Percentiles rank a stretch among this genome's conserved stretches.
Conservation (phyloP, 768 basidiomycete genomes). For the Leccinellum luteum region DNA sequence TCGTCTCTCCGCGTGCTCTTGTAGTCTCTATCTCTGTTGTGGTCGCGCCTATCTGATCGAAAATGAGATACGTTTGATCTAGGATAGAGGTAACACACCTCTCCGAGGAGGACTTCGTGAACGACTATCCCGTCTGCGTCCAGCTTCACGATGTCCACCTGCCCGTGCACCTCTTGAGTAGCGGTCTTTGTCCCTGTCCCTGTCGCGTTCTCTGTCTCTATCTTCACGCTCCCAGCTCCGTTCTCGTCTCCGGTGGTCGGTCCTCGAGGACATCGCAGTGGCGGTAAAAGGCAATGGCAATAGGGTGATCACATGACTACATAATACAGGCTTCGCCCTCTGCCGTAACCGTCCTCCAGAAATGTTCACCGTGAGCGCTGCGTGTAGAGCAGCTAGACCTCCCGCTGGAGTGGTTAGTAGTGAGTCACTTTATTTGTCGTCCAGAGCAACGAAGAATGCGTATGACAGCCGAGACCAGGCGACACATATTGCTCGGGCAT, state of each 20-base stretch:
- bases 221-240: conserved; percentile 59
- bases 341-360: not conserved
- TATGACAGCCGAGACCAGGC: conserved; percentile 24
- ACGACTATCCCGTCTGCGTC: conserved; percentile 40
- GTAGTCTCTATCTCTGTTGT: conserved; percentile 39
- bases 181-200: conserved; percentile 42
- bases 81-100: conserved; percentile 19
- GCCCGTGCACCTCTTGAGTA: conserved; percentile 37
- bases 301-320: conserved; percentile 26
- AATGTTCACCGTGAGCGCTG: conserved; percentile 21
- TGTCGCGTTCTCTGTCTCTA: conserved; percentile 24
- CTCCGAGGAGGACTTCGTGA: conserved; percentile 37
- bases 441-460: conserved; percentile 5
- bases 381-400: conserved; percentile 20
- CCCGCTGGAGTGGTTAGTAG: conserved; percentile 8
- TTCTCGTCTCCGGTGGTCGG: conserved; percentile 55
- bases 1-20: conserved; percentile 33
- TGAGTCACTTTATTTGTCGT: conserved; percentile 7
- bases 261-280: conserved; percentile 55
- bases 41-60: conserved; percentile 34
- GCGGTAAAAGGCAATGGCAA: conserved; percentile 32
- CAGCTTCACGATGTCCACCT: conserved; percentile 33
- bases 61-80: not conserved
- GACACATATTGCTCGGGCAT: conserved; percentile 46
- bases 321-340: not conserved